Conservation (phyloP, 2,329 filamentous ascomycete genomes). For the Pyrenophora teres region DNA sequence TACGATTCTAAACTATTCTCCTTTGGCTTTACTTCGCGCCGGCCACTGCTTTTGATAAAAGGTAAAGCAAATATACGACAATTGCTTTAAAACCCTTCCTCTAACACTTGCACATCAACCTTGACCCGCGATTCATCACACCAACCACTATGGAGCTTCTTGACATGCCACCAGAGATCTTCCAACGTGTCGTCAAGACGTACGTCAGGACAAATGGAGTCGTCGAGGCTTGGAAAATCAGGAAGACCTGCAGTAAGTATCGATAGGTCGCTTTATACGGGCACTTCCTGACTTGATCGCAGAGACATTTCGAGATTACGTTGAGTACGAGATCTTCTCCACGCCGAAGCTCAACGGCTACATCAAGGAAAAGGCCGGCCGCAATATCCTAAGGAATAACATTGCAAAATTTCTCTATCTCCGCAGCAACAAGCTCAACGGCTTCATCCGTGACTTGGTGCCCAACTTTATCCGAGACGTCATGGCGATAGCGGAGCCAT, state of each 20-base stretch:
- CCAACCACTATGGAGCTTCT: neutral
- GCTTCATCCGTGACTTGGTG: neutral
- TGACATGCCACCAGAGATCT: neutral
- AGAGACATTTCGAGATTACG: neutral
- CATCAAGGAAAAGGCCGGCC: neutral
- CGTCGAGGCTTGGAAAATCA: neutral
- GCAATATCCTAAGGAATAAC: neutral
- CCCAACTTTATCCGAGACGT: neutral
- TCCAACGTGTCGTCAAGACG: neutral
- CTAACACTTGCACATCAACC: too few relatives aligned
- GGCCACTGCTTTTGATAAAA: too few relatives aligned
- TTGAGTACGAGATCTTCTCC: neutral
- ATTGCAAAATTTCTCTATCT: neutral
- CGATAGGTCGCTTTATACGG: neutral
- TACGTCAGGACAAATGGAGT: neutral
- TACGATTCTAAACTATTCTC: too few relatives aligned
- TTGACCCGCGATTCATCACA: too few relatives aligned
- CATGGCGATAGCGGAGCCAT: neutral
- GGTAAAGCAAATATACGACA: too few relatives aligned
- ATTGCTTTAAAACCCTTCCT: too few relatives aligned
- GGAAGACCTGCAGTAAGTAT: neutral
- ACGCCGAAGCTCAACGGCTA: neutral
- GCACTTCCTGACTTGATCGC: neutral
- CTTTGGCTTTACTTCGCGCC: too few relatives aligned
- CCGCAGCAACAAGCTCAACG: neutral